A percentile compares a stretch with the other conserved stretches of the same genome.
These are phyloP conservation scores for Nicotiana attenuata DNA, from an alignment of 257 asterid genomes.

Conservation along the genomic window DNA sequence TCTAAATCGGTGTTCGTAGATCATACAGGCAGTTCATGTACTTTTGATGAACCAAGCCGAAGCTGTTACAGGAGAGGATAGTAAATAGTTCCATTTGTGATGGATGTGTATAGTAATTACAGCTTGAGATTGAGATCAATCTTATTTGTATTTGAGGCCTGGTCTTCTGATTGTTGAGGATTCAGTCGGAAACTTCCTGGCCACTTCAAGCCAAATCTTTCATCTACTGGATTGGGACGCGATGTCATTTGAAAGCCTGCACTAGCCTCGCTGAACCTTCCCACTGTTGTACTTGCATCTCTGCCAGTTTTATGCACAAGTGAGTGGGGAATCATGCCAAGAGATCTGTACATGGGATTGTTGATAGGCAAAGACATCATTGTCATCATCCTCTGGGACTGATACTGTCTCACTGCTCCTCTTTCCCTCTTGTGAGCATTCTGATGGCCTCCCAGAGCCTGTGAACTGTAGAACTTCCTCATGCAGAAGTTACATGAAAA, in stretches of 20 bases:
- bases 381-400: slow-evolving; percentile 58
- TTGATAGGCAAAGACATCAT: slow-evolving; percentile 44
- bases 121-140: slow-evolving; percentile 87
- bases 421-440: slow-evolving; percentile 97
- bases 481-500: slow-evolving; percentile 93
- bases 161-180: slow-evolving; percentile 40
- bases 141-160: slow-evolving; percentile 32
- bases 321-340: slow-evolving; percentile 78
- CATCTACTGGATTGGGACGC: slow-evolving; percentile 28
- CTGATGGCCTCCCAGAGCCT: slow-evolving; percentile 97
- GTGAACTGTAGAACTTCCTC: slow-evolving; percentile 89
- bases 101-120: slow-evolving; percentile 18
- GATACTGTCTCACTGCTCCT: slow-evolving; percentile 63
- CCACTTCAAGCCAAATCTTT: slow-evolving; percentile 52
- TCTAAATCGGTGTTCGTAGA: not conserved
- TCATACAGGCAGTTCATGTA: not conserved
- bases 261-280: slow-evolving; percentile 37
- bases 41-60: slow-evolving; percentile 9
- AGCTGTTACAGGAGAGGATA: slow-evolving; percentile 2
- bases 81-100: not conserved
- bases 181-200: slow-evolving; percentile 79
- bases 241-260: slow-evolving; percentile 35
- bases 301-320: slow-evolving; percentile 53
- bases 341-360: slow-evolving; percentile 60
- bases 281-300: slow-evolving; percentile 30